Evolutionary conservation across 2,329 filamentous ascomycete species (phyloP), one percentile per base, ranked within the genome.

Genomic region (Fusarium praegraminearum): DNA sequence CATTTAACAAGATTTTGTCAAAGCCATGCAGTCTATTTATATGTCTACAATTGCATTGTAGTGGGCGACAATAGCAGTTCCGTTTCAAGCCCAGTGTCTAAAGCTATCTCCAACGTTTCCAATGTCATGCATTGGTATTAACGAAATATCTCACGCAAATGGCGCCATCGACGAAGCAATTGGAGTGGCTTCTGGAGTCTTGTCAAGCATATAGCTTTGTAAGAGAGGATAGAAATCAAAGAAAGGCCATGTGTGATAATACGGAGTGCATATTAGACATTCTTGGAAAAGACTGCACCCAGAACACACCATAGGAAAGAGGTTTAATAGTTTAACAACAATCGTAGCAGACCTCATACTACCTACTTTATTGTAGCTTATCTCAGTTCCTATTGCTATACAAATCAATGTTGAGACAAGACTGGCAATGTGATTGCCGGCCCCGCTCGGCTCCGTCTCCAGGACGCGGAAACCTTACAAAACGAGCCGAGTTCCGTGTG

Each of bases 391-490:
- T 32, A 22, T 20, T 40, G 18, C 18, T 40, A 20, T n/a, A 30
- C 7, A 8, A 10, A 51, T 20, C 18, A 40, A 24, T 51, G 49
- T 12, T 28, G n/a, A 20, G 6, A 20, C 47, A 16, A 51, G 24
- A 20, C 33, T 51, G 33, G 36, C 12, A n/a, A 45, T 28, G 32
- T 49, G 61, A 44, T 15, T 49, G 30, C 16, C 45, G 54, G 67
- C 67, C 62, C 62, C 67, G 50, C 67, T 50, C 58, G 46, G 62
- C 35, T 38, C 67, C 54, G 58, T 68, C 56, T 50, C 40, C 58
- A 51, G 62, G 40, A 18, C 30, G 54, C 63, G 69, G 69, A 67
- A 51, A 62, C 46, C 52, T 71, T 63, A 71, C 57, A 70, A 74
- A 74, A 57, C 58, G 54, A 53, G 38, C 60, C 70, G 63, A 62